Conservation (phyloP, 2,329 filamentous ascomycete genomes). For the Claviceps arundinis region DNA sequence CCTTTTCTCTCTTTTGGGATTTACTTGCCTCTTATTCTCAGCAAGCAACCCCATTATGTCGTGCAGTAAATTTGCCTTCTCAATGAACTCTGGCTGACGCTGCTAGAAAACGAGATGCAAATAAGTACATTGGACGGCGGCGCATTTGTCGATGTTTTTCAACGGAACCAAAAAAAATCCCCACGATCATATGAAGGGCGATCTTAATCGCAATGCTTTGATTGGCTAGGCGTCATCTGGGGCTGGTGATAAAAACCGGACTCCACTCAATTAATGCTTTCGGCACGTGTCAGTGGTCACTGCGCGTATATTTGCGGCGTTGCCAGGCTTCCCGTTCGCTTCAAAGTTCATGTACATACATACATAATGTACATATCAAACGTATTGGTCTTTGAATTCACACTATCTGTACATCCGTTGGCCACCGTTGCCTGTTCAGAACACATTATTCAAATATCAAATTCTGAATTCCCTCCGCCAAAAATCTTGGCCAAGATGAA, state of each 20-base stretch:
- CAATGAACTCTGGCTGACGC: background rate
- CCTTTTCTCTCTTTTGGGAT: background rate
- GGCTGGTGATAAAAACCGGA: background rate
- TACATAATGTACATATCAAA: too few relatives aligned
- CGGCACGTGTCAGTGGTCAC: too few relatives aligned
- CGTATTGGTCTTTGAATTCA: background rate
- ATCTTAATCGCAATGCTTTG: background rate
- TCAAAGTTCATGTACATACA: too few relatives aligned
- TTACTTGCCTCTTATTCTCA: conserved; percentile 20
- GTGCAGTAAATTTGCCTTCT: background rate
- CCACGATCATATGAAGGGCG: background rate
- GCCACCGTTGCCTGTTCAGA: background rate
- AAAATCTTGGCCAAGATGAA: background rate
- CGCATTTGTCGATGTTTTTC: background rate
- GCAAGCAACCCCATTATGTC: conserved; percentile 23
- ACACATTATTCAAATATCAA: background rate
- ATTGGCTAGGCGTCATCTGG: background rate
- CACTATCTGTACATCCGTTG: background rate
- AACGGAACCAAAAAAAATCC: background rate
- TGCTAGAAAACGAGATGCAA: background rate
- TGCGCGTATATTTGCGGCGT: too few relatives aligned
- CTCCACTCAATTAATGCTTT: background rate
- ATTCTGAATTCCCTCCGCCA: background rate
- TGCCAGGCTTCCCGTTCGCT: too few relatives aligned
- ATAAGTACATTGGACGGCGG: background rate